Percentiles rank a stretch among this genome's conserved stretches.
phyloP scores from a whole-genome alignment of 257 asterid species.

The Catharanthus roseus region DNA sequence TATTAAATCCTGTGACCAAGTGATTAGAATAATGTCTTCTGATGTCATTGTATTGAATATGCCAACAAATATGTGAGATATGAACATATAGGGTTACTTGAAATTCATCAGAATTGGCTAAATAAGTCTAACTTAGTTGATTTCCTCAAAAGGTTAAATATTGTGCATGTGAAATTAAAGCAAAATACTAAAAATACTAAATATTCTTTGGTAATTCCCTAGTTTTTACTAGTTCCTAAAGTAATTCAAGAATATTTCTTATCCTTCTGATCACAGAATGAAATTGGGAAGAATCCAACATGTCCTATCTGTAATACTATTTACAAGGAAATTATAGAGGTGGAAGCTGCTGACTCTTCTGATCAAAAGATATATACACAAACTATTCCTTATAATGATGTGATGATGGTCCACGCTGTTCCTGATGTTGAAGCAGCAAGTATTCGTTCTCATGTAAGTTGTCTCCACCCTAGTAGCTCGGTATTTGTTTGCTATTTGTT shows the following conservation, averaged over 20 bases:
- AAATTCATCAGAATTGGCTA: background rate
- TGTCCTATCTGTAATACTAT: constrained; percentile 92
- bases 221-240: background rate
- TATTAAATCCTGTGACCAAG: background rate
- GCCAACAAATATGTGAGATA: background rate
- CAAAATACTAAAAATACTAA: background rate
- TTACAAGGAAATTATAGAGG: constrained; percentile 62
- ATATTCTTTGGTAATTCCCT: background rate
- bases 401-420: constrained; percentile 45
- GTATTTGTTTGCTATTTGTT: background rate
- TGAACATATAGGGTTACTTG: background rate
- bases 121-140: background rate
- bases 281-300: constrained; percentile 46
- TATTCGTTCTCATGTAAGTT: constrained; percentile 47
- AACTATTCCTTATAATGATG: constrained; percentile 43
- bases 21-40: background rate
- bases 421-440: constrained; percentile 36
- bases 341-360: constrained; percentile 57
- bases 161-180: background rate
- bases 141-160: background rate
- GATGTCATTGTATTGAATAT: background rate
- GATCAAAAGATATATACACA: constrained; percentile 95
- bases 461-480: constrained; percentile 3
- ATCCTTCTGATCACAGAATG: constrained; percentile 30
- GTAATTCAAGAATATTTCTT: background rate